Base-by-base conservation (phyloP, 306 rosid genomes). In the Ceratonia siliqua region DNA sequence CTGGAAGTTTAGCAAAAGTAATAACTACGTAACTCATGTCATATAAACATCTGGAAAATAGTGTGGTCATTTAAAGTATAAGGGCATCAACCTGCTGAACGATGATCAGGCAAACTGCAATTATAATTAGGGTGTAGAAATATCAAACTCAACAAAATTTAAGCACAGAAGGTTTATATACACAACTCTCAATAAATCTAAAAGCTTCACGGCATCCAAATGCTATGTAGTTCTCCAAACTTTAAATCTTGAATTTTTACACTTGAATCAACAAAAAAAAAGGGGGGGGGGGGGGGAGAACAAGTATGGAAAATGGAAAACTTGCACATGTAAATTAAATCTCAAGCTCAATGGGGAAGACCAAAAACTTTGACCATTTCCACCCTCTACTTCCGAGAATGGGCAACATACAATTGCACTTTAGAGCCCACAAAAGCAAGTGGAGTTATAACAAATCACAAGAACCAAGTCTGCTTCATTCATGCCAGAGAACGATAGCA, bases 171-270 rank as follows among this genome's bases (percentile, higher is more conserved):
- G 48, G 73, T 74, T 86, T 77, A 71, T 80, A 78, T 83, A 83
- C 77, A 86, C 84, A 79, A 75, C 56, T 41, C 81, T 13, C 27
- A 33, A 18, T 1, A 65, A 72, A 35, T 52, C 67, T 45, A 52
- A 71, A 63, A 53, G 5, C 80, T 81, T 77, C 85, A 79, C 83
- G 68, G 27, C 63, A 55, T 72, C 76, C 67, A 58, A 71, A 66
- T 62, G 82, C 74, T 50, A 82, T 82, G 72, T 32, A 76, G 73
- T 86, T 80, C 82, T 82, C 81, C 83, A 76, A 72, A 84, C 82
- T 78, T 1, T 28, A 84, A 52, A 78, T 69, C 59, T 62, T 62
- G 20, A 56, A 67, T 78, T 77, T 86, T 86, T 91, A 89, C 97
- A 86, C 71, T 92, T 86, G 63, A 73, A 65, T 54, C 41, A 48